Evolutionary conservation across 108 stramenopile species (phyloP).

Genomic region (Fistulifera pelliculosa): DNA sequence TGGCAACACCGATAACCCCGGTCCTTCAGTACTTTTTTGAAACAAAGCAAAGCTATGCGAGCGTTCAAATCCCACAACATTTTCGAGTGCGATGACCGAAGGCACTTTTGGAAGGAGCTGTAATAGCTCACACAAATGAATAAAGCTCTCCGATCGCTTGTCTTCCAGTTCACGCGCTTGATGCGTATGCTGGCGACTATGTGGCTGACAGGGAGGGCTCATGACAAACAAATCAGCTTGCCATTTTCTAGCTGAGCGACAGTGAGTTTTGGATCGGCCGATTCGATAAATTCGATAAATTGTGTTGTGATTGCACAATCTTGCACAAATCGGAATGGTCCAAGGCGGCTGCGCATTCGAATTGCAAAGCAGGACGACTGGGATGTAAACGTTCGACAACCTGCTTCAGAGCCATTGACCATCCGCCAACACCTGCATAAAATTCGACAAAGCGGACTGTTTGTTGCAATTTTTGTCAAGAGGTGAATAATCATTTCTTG

Average conservation of each 20-base stretch:
- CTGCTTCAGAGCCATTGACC: slow-evolving; percentile 66
- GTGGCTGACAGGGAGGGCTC: slow-evolving; percentile 87
- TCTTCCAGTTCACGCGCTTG: slow-evolving; percentile 51
- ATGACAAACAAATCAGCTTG: slow-evolving; percentile 69
- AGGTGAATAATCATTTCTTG: too few species aligned
- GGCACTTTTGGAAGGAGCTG: slow-evolving; percentile 24
- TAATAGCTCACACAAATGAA: slow-evolving; percentile 56
- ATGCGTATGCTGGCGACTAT: slow-evolving; percentile 45
- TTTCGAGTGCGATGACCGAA: slow-evolving; percentile 63
- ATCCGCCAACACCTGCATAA: slow-evolving; percentile 90
- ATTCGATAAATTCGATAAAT: slow-evolving; percentile 8
- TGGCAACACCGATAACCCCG: slow-evolving; percentile 49
- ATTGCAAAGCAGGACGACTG: not conserved
- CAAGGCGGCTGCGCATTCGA: slow-evolving; percentile 46
- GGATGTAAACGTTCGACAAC: slow-evolving; percentile 17
- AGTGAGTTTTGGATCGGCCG: slow-evolving; percentile 48
- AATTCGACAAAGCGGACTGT: slow-evolving; percentile 51
- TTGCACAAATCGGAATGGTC: slow-evolving; percentile 75
- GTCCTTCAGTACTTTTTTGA: slow-evolving; percentile 32
- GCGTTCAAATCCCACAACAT: slow-evolving; percentile 84
- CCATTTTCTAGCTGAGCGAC: slow-evolving; percentile 32
- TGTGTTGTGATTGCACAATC: slow-evolving; percentile 52
- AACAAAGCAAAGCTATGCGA: slow-evolving; percentile 38
- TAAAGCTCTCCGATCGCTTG: slow-evolving; percentile 52
- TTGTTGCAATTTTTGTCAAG: not conserved